These are phyloP conservation scores for Adansonia rubrostipa DNA, from an alignment of 441 rosid species.

Conservation along the genomic window DNA sequence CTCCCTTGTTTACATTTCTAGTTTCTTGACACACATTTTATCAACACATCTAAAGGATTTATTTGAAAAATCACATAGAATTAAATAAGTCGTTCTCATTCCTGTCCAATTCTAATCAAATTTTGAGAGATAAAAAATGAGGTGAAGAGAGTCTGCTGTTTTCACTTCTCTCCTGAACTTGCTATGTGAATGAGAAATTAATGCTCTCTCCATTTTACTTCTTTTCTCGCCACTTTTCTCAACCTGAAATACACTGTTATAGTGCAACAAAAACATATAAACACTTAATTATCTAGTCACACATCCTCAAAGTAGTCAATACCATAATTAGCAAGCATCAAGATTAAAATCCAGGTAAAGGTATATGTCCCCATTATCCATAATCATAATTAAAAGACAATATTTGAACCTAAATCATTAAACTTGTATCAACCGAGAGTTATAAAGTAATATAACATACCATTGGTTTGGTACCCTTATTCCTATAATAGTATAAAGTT, in stretches of 20 bases:
- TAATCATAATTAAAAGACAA: not conserved
- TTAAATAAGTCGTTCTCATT: not conserved
- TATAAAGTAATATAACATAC: constrained; percentile 46
- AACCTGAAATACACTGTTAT: not conserved
- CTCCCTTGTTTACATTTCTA: not conserved
- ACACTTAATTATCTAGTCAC: not conserved
- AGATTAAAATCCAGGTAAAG: not conserved
- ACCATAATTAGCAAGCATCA: constrained; percentile 2
- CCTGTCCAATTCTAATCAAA: not conserved
- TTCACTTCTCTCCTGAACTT: constrained; percentile 2
- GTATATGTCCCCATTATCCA: not conserved
- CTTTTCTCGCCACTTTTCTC: not conserved
- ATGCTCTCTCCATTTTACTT: not conserved
- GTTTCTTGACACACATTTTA: not conserved
- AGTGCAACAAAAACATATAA: not conserved
- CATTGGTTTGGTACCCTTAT: constrained; percentile 58
- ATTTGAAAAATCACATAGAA: not conserved
- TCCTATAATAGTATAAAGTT: constrained; percentile 72
- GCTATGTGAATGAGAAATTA: not conserved
- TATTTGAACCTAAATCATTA: constrained; percentile 12
- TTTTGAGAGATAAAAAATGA: not conserved
- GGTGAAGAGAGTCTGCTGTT: not conserved
- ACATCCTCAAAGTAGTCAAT: not conserved
- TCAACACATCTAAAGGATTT: not conserved
- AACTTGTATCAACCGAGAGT: constrained; percentile 10